phyloP scores from a whole-genome alignment of 768 basidiomycete genomes.

The Mycena kentingensis region DNA sequence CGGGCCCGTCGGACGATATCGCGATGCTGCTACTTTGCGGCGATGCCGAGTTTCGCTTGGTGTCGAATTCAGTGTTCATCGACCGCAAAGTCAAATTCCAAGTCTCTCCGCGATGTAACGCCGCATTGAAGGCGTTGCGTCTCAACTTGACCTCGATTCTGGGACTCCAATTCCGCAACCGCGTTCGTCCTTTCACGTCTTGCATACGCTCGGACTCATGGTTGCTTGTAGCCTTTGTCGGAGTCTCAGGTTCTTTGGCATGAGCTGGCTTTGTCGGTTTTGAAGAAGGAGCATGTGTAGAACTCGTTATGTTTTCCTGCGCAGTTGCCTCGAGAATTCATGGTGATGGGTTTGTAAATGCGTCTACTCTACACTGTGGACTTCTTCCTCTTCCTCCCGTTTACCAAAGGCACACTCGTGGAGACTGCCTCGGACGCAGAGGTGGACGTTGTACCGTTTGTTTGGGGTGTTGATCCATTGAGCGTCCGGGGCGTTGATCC shows the following conservation, averaged over 20 bases:
- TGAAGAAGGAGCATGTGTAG: constrained; percentile 49
- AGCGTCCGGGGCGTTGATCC: constrained; percentile 7
- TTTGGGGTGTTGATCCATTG: constrained; percentile 8
- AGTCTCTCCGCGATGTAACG: constrained; percentile 65
- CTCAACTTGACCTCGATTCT: constrained; percentile 60
- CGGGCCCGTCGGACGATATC: constrained; percentile 82
- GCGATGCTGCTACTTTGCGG: constrained; percentile 85
- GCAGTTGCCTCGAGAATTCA: too few species aligned
- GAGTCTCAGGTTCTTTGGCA: constrained; percentile 71
- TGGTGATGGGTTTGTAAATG: too few species aligned
- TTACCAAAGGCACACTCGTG: constrained; percentile 27
- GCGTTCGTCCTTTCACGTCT: too few species aligned
- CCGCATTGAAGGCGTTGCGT: constrained; percentile 84
- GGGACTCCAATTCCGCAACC: constrained; percentile 66
- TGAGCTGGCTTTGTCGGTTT: constrained; percentile 61
- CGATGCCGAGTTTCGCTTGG: constrained; percentile 87
- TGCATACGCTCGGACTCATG: background rate
- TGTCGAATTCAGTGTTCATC: constrained; percentile 69
- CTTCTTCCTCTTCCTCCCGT: constrained; percentile 62
- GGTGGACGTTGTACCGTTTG: constrained; percentile 1
- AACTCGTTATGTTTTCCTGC: constrained; percentile 15
- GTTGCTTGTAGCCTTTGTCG: constrained; percentile 41
- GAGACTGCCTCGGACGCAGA: constrained; percentile 15
- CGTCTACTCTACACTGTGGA: constrained; percentile 33
- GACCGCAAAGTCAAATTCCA: constrained; percentile 86